Evolutionary conservation across 768 basidiomycete species (phyloP), one percentile per base, ranked within the genome.

Genomic region (Trametes villosa): DNA sequence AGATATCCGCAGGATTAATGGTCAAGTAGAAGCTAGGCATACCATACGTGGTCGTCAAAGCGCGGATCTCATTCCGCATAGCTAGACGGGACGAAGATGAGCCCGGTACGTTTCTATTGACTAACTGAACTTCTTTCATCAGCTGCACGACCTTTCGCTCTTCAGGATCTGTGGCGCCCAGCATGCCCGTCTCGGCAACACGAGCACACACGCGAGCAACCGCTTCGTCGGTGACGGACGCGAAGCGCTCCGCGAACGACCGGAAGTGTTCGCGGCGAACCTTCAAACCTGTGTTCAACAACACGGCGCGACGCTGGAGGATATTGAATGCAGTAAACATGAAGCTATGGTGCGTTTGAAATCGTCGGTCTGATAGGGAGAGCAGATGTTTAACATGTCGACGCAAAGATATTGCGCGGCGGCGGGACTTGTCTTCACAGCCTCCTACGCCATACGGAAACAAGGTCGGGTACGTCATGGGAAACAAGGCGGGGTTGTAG

Each of bases 401-500:
- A 11, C 27, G 26, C 26, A 47, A 11, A 12, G 24, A 47, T 29
- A 47, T 2, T 2, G 24, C 5, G 38, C 46, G 22, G 1, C 0
- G 18, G 0, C 76, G 46, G 9, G 36, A n/a, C 0, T 17, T 18
- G 57, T 82, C 67, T 55, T 81, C 75, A 60, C 78, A 76, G 1
- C 80, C 79, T 1, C 80, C 78, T 22, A 75, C 60, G 0, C 81
- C 78, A 66, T 74, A 81, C 0, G 79, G 79, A 67, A 75, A 81
- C 0, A 82, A 53, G 0, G 77, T 76, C 1, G 80, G 79, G 65
- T 76, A 81, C 18, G 78, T 72, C 59, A 67, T 71, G 1, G 78
- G 77, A 46, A 82, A 76, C 18, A 81, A 42, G 6, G 40, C 9
- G 1, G 73, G 73, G 60, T 80, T 77, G 30, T 61, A 61, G 64